Evolutionary conservation across 495 filamentous ascomycete species (phyloP), one percentile per base, ranked within the genome.

Genomic region (Aspergillus ostianus): DNA sequence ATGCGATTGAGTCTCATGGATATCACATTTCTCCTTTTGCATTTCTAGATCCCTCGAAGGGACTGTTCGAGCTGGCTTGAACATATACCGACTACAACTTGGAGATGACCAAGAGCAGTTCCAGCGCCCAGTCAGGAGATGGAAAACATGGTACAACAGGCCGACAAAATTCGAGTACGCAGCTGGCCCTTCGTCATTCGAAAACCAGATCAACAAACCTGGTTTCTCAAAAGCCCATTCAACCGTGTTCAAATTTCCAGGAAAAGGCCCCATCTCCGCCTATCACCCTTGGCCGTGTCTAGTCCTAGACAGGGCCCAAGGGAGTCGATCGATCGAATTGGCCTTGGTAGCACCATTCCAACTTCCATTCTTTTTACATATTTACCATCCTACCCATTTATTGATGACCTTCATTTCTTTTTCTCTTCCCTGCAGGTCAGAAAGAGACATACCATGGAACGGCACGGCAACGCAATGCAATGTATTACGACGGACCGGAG

Each of bases 31-130:
- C 6, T 54, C 51, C 55, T 55, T 50, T 51, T 27, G 41, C 45
- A 47, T 41, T 26, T 26, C 23, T 15, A 13, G 12, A 30, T 63
- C 60, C 58, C 64, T 66, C 56, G 64, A 66, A 45, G 64, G 60
- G 64, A 61, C 46, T 29, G 47, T 57, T 51, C 60, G 60, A 66
- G 60, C 60, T 45, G 64, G 64, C 60, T 63, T 66, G 60, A 61
- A 57, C 47, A 20, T 48, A 58, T 41, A 41, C 15, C 57, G 57
- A 58, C 51, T 47, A 47, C 36, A 56, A 2, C 56, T 59, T 36
- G 51, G 55, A 56, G 58, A 61, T 51, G 44, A 23, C n/a, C 30
- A 54, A 41, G 36, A 41, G 9, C 36, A 41, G 10, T 10, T 32
- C 29, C 9, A 41, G 2, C 32, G 23, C 23, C 17, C 52, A 46